Conservation (phyloP, 306 rosid genomes). For the Vigna angularis region DNA sequence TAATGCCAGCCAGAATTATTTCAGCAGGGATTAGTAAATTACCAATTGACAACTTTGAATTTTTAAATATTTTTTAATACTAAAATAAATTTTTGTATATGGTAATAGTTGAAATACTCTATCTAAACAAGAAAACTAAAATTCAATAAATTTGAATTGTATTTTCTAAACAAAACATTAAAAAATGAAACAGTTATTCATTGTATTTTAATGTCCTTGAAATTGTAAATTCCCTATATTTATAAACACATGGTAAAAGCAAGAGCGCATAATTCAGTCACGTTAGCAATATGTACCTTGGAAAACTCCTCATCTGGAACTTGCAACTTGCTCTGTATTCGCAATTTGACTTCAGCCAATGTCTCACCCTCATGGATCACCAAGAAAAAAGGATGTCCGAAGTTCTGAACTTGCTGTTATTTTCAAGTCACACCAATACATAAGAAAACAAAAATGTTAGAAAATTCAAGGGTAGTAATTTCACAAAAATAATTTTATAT, state of each 20-base stretch:
- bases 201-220: no score
- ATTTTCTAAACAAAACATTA: no score
- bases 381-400: slow-evolving; percentile 95
- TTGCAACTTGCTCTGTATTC: slow-evolving; percentile 84
- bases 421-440: slow-evolving; percentile 3
- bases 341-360: slow-evolving; percentile 81
- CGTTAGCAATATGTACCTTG: slow-evolving; percentile 58
- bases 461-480: background rate
- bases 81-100: no score
- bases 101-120: no score
- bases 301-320: slow-evolving; percentile 87
- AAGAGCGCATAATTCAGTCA: slow-evolving; percentile 4
- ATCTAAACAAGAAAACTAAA: no score
- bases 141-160: no score
- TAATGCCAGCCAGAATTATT: no score
- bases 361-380: slow-evolving; percentile 84
- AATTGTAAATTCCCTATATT: no score
- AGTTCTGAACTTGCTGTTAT: slow-evolving; percentile 85
- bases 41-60: no score
- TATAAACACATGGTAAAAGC: background rate
- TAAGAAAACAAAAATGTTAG: slow-evolving; percentile 9
- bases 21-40: no score
- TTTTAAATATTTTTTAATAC: no score
- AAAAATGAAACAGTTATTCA: no score
- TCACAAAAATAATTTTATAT: background rate